Conservation (phyloP, 495 filamentous ascomycete genomes). For the Penicillium angulare region DNA sequence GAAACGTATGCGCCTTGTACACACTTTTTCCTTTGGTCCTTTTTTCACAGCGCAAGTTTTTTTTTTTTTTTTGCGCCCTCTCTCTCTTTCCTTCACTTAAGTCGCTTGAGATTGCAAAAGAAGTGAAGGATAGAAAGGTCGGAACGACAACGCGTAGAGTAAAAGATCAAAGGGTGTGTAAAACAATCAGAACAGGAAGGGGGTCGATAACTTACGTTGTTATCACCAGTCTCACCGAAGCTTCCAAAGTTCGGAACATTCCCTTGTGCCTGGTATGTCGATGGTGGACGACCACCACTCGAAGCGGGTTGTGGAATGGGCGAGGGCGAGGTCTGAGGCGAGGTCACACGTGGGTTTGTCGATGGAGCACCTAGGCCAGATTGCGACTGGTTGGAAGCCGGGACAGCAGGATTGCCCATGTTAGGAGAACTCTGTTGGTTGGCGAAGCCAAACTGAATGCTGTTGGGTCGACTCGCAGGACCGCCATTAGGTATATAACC, state of each 20-base stretch:
- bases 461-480: constrained; percentile 57
- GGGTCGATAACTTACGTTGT: constrained; percentile 58
- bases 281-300: constrained; percentile 77
- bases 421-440: constrained; percentile 66
- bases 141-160: background rate
- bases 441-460: constrained; percentile 75
- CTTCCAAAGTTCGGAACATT: constrained; percentile 77
- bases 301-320: constrained; percentile 85
- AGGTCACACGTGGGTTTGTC: constrained; percentile 63
- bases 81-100: background rate
- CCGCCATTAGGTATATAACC: constrained; percentile 76
- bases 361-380: constrained; percentile 60
- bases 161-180: background rate
- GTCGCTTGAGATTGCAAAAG: too few relatives aligned
- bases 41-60: too few relatives aligned
- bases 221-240: constrained; percentile 63
- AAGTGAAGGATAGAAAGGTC: background rate
- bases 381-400: constrained; percentile 48
- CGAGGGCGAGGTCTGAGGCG: constrained; percentile 76
- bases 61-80: background rate
- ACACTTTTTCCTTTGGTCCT: too few relatives aligned
- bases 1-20: too few relatives aligned
- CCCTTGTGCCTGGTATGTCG: constrained; percentile 61
- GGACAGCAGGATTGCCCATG: constrained; percentile 46
- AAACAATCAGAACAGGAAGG: constrained; percentile 14